Evolutionary conservation across 176 grass and related monocot genomes (phyloP).

Genomic region (Phoenix roebelenii): DNA sequence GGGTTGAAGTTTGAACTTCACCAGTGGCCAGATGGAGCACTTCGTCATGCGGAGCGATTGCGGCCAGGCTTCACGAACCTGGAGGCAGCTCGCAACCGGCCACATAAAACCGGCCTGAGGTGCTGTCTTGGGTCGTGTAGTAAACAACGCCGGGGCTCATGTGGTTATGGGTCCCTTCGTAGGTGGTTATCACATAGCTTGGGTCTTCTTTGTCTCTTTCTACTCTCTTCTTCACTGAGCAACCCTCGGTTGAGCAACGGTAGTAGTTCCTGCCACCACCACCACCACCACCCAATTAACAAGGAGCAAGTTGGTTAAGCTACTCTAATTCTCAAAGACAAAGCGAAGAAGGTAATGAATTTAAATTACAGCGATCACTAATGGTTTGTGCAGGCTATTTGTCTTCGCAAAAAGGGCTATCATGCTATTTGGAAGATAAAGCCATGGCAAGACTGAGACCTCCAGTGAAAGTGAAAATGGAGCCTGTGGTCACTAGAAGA

Average conservation of each 20-base stretch:
- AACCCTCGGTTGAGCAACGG: conserved; percentile 81
- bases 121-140: conserved; percentile 51
- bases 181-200: conserved; percentile 76
- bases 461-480: too few relatives aligned
- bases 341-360: too few relatives aligned
- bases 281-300: background rate
- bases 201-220: conserved; percentile 64
- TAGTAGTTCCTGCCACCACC: conserved; percentile 63
- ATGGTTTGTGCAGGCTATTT: too few relatives aligned
- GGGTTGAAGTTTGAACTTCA: too few relatives aligned
- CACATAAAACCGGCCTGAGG: conserved; percentile 67
- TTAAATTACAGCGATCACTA: too few relatives aligned
- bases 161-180: conserved; percentile 86
- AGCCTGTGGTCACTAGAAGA: too few relatives aligned
- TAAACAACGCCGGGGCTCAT: conserved; percentile 47
- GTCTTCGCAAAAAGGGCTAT: too few relatives aligned
- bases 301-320: background rate
- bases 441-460: too few relatives aligned
- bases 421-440: too few relatives aligned
- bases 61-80: background rate
- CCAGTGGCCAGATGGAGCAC: too few relatives aligned
- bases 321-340: background rate
- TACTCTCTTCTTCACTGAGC: conserved; percentile 88
- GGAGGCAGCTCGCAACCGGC: conserved; percentile 35
- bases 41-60: too few relatives aligned